Evolutionary conservation across 345 rosid species (phyloP).

Genomic region (Clausena lansium): DNA sequence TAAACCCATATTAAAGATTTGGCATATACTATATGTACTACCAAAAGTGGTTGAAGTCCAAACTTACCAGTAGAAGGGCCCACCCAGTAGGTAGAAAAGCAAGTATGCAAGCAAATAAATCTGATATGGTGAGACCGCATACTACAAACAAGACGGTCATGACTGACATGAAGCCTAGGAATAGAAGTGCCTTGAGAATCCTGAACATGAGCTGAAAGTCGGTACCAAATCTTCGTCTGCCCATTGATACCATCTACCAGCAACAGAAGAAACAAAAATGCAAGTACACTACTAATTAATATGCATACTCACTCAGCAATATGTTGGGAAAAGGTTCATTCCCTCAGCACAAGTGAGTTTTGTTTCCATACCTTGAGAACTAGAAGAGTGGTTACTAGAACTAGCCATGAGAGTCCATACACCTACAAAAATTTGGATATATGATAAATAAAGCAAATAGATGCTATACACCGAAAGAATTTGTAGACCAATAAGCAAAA

Average conservation of each 20-base stretch:
- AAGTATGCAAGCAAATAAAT: conserved; percentile 72
- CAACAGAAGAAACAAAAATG: conserved; percentile 1
- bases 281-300: conserved; percentile 2
- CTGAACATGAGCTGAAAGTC: conserved; percentile 96
- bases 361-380: conserved; percentile 67
- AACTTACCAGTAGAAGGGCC: conserved; percentile 87
- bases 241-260: conserved; percentile 85
- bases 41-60: background rate
- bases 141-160: conserved; percentile 85
- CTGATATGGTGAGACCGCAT: conserved; percentile 59
- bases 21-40: background rate
- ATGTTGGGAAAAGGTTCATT: background rate
- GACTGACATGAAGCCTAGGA: conserved; percentile 82
- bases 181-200: conserved; percentile 89
- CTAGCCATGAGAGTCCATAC: conserved; percentile 86
- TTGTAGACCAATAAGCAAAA: background rate
- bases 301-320: background rate
- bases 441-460: background rate
- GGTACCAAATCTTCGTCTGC: conserved; percentile 70
- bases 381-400: conserved; percentile 58
- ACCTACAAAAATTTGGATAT: conserved; percentile 43
- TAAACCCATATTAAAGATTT: background rate
- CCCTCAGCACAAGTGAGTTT: background rate
- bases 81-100: conserved; percentile 92
- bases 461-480: background rate